phyloP scores from a whole-genome alignment of 805 yeast species.

The Spathaspora arborariae region DNA sequence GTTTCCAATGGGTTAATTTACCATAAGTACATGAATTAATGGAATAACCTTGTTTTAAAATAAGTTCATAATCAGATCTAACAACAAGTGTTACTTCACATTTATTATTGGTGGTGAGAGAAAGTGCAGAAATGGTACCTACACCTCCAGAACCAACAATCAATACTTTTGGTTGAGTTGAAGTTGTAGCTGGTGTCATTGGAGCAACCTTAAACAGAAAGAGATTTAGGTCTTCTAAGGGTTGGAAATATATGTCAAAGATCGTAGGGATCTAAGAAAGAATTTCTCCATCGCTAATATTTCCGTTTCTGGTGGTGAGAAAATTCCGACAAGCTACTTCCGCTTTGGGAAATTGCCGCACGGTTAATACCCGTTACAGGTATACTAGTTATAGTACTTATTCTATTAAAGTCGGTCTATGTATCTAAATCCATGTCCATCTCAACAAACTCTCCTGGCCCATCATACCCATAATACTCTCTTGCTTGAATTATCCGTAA shows the following conservation, averaged over 20 bases:
- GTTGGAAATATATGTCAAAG: too few species aligned
- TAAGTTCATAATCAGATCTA: conserved; percentile 32
- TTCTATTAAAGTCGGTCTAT: not conserved
- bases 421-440: conserved; percentile 1
- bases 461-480: conserved; percentile 29
- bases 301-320: not conserved
- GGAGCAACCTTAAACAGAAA: too few species aligned
- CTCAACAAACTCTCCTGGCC: conserved; percentile 18
- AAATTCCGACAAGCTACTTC: too few species aligned
- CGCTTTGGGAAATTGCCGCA: too few species aligned
- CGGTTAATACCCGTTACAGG: too few species aligned
- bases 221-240: too few species aligned
- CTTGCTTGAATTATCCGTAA: conserved; percentile 62
- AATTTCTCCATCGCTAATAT: not conserved
- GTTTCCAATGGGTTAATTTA: conserved; percentile 24
- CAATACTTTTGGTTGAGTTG: conserved; percentile 37
- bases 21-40: conserved; percentile 35
- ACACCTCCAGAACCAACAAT: conserved; percentile 85
- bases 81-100: conserved; percentile 38
- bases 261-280: too few species aligned
- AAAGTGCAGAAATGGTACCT: conserved; percentile 72
- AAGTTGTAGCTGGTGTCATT: not conserved
- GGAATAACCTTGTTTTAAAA: conserved; percentile 24
- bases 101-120: conserved; percentile 46
- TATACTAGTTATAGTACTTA: too few species aligned